phyloP scores from a whole-genome alignment of 2,329 filamentous ascomycete species.

The Rutstroemia sp. region DNA sequence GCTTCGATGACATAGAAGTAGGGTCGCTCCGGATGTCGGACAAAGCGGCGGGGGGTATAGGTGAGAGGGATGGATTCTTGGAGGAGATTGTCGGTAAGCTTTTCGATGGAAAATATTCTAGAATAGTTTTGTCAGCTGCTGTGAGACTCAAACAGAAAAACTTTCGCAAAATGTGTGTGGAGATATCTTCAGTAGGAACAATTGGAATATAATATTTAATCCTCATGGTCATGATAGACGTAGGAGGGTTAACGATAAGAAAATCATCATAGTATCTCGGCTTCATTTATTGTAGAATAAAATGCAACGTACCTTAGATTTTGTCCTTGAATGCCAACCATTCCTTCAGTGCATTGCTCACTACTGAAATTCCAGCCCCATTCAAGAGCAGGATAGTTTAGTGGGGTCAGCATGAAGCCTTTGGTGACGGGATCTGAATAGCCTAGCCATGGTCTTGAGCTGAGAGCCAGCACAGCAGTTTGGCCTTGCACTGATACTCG shows the following conservation, averaged over 20 bases:
- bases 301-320: conserved; percentile 64
- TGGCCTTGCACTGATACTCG: conserved; percentile 82
- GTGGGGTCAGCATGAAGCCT: conserved; percentile 83
- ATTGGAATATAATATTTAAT: conserved; percentile 68
- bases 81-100: conserved; percentile 75
- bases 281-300: neutral
- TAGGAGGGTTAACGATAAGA: conserved; percentile 35
- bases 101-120: conserved; percentile 86
- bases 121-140: conserved; percentile 29
- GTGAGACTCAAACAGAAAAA: neutral
- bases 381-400: conserved; percentile 82
- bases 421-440: conserved; percentile 85
- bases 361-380: conserved; percentile 97
- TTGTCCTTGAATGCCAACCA: conserved; percentile 87
- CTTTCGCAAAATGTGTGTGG: conserved; percentile 14
- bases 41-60: conserved; percentile 83
- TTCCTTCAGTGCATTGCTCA: conserved; percentile 86
- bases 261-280: conserved; percentile 33
- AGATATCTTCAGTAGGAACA: conserved; percentile 84
- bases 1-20: conserved; percentile 92
- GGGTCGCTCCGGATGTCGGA: conserved; percentile 79
- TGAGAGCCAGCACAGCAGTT: conserved; percentile 80
- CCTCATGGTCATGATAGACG: conserved; percentile 33
- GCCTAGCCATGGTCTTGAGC: conserved; percentile 91
- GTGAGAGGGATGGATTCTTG: conserved; percentile 80